These are phyloP conservation scores for Anacardium occidentale DNA, from an alignment of 345 rosid genomes.

Conservation along the genomic window DNA sequence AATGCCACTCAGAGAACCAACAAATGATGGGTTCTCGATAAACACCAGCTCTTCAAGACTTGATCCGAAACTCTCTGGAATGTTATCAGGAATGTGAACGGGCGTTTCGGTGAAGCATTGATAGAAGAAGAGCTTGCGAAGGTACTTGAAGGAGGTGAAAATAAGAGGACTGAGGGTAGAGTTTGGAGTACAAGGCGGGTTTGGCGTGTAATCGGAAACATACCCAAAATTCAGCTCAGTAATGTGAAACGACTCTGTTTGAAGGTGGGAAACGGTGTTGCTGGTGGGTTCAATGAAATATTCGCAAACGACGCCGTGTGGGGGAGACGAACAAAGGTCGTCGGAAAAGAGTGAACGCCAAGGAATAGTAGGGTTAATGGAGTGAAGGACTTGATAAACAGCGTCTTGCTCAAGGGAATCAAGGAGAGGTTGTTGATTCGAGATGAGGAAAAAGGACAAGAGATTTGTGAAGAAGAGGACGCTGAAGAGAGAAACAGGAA, in stretches of 20 bases:
- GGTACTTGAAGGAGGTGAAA: constrained; percentile 47
- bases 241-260: constrained; percentile 37
- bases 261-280: constrained; percentile 15
- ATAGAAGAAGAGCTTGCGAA: constrained; percentile 68
- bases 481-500: neutral
- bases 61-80: constrained; percentile 37
- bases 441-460: constrained; percentile 8
- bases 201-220: constrained; percentile 58
- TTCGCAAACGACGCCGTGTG: constrained; percentile 67
- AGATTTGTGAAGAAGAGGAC: constrained; percentile 30
- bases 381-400: constrained; percentile 44
- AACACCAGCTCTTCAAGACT: constrained; percentile 60
- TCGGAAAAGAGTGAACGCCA: constrained; percentile 62
- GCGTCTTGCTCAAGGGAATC: constrained; percentile 56
- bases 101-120: constrained; percentile 47
- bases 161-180: constrained; percentile 53
- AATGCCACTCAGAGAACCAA: constrained; percentile 38
- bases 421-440: constrained; percentile 39
- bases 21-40: constrained; percentile 51
- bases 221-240: constrained; percentile 60
- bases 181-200: constrained; percentile 57
- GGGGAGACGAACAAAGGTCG: constrained; percentile 62
- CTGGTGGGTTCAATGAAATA: constrained; percentile 29
- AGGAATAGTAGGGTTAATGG: constrained; percentile 49
- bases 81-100: constrained; percentile 30